Evolutionary conservation across 2,329 filamentous ascomycete species (phyloP).

Genomic region (Ophiostoma pallidulum): DNA sequence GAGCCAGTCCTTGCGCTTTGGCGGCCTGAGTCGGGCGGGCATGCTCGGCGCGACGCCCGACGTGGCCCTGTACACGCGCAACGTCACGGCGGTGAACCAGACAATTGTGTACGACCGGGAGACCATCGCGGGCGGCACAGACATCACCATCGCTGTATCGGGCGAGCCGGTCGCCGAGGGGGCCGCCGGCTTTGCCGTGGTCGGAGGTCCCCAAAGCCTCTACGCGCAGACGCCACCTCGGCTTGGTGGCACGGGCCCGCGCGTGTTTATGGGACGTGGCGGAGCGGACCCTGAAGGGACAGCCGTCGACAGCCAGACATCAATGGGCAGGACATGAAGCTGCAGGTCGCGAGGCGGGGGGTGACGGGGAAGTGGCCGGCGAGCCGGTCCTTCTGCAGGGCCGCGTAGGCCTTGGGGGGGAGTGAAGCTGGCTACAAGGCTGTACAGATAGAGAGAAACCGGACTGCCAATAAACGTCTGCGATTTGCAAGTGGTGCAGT

Average conservation of each 20-base stretch:
- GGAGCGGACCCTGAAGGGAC: constrained; percentile 5
- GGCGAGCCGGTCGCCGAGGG: neutral
- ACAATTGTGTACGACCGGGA: constrained; percentile 31
- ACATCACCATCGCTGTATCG: neutral
- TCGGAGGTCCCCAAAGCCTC: neutral
- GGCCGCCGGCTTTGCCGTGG: neutral
- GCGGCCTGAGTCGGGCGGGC: constrained; percentile 28
- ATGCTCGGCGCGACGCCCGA: constrained; percentile 18
- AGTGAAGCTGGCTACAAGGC: too few species aligned
- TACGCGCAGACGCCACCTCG: constrained; percentile 12
- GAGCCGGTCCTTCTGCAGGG: too few species aligned
- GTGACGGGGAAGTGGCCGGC: too few species aligned
- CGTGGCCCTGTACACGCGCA: constrained; percentile 45
- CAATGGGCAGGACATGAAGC: too few species aligned
- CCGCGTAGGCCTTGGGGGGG: too few species aligned
- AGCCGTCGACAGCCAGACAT: too few species aligned
- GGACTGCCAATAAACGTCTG: too few species aligned
- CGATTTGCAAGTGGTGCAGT: too few species aligned
- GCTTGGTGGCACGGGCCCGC: constrained; percentile 10
- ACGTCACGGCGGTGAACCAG: constrained; percentile 46
- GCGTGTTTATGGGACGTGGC: constrained; percentile 13
- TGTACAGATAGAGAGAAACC: too few species aligned
- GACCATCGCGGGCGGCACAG: constrained; percentile 5
- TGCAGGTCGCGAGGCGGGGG: too few species aligned
- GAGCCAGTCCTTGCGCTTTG: constrained; percentile 47